Evolutionary conservation across 2,329 filamentous ascomycete species (phyloP).

Genomic region (Cylindrodendrum hubeiense): DNA sequence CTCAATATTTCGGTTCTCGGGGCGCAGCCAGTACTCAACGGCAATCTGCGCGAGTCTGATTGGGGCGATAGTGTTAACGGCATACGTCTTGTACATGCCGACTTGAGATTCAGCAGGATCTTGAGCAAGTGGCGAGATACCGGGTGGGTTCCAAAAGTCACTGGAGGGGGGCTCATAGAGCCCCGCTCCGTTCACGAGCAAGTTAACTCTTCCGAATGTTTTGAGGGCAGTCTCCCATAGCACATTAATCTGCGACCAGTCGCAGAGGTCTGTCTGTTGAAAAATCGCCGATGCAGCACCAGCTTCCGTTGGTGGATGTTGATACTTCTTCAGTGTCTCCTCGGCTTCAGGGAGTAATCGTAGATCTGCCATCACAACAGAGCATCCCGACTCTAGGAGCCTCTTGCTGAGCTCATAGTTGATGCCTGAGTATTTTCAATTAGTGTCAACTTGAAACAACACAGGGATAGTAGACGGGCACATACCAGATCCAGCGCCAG

Average conservation of each 20-base stretch:
- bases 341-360: slow-evolving; percentile 14
- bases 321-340: not conserved
- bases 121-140: slow-evolving; percentile 6
- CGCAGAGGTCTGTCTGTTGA: slow-evolving; percentile 4
- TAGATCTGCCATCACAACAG: slow-evolving; percentile 10
- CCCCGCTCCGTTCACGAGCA: slow-evolving; percentile 10
- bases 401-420: slow-evolving; percentile 17
- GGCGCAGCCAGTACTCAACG: slow-evolving; percentile 9
- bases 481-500: slow-evolving; percentile 36
- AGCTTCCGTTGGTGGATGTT: not conserved
- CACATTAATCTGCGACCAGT: slow-evolving; percentile 7
- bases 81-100: slow-evolving; percentile 13
- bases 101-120: slow-evolving; percentile 6
- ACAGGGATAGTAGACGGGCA: not conserved
- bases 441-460: too few species aligned
- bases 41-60: slow-evolving; percentile 9
- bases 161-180: slow-evolving; percentile 12
- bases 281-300: slow-evolving; percentile 9
- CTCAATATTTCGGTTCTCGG: not conserved
- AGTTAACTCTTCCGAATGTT: slow-evolving; percentile 8
- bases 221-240: slow-evolving; percentile 5
- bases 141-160: slow-evolving; percentile 16
- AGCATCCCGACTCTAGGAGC: slow-evolving; percentile 1
- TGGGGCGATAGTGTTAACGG: slow-evolving; percentile 11
- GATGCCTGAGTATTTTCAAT: slow-evolving; percentile 26